Conservation (phyloP, 2,329 filamentous ascomycete species). For the Aureobasidium namibiae region DNA sequence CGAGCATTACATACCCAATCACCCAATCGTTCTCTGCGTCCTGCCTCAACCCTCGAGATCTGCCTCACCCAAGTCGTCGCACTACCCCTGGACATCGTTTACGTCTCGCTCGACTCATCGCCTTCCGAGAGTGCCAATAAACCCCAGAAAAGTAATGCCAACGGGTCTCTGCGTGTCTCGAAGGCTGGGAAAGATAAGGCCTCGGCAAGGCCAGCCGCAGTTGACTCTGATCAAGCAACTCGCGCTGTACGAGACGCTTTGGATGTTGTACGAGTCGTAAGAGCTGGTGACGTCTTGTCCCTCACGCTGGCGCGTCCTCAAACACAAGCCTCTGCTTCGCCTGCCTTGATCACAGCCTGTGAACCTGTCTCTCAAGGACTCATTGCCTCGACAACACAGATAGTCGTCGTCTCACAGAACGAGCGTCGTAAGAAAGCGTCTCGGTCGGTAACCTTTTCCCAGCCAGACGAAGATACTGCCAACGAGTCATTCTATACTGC, state of each 20-base stretch:
- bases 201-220: background rate
- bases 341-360: conserved; percentile 83
- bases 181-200: conserved; percentile 16
- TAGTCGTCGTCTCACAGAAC: conserved; percentile 62
- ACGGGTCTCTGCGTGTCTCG: conserved; percentile 46
- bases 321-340: conserved; percentile 74
- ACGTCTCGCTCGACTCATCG: conserved; percentile 76
- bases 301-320: conserved; percentile 74
- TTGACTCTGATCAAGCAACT: background rate
- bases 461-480: conserved; percentile 64
- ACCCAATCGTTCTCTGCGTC: conserved; percentile 47
- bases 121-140: conserved; percentile 72
- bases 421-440: conserved; percentile 38
- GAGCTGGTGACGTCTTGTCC: conserved; percentile 74
- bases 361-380: conserved; percentile 89
- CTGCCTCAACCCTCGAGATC: conserved; percentile 74
- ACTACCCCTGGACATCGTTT: conserved; percentile 73
- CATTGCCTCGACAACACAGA: conserved; percentile 67
- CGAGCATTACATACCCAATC: conserved; percentile 8
- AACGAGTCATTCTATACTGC: conserved; percentile 92
- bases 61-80: conserved; percentile 73
- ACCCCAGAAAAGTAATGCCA: conserved; percentile 74
- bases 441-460: conserved; percentile 34
- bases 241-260: conserved; percentile 6
- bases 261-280: conserved; percentile 63